Conservation (phyloP, 2,329 filamentous ascomycete species). For the Claviceps sorghi region DNA sequence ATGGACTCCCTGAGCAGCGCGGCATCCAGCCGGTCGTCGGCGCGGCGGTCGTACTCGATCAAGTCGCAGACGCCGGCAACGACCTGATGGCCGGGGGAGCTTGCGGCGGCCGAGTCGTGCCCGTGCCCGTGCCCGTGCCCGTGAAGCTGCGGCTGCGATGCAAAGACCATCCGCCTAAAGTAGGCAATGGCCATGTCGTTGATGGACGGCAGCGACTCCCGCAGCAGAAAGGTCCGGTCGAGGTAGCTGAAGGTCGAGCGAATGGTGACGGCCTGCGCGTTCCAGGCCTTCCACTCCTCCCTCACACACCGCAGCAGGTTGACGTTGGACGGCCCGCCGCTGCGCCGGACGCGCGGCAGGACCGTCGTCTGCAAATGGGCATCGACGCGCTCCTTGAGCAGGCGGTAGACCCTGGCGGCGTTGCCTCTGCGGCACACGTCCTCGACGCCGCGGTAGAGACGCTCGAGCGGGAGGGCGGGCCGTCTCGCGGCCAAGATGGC, state of each 20-base stretch:
- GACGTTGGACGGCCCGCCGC: conserved; percentile 39
- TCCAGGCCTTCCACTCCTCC: conserved; percentile 62
- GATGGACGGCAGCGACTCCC: conserved; percentile 54
- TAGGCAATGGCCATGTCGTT: conserved; percentile 66
- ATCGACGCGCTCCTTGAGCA: conserved; percentile 52
- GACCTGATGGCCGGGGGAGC: conserved; percentile 18
- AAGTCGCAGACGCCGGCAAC: conserved; percentile 53
- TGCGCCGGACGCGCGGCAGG: conserved; percentile 36
- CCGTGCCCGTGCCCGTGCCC: no score
- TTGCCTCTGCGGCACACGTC: conserved; percentile 72
- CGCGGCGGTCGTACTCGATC: conserved; percentile 55
- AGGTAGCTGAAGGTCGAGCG: conserved; percentile 88
- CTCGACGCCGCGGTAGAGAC: conserved; percentile 80
- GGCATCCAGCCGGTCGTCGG: conserved; percentile 41
- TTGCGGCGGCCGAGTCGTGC: not conserved
- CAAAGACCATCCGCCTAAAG: conserved; percentile 51
- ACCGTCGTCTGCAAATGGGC: conserved; percentile 50
- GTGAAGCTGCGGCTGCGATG: conserved; percentile 7
- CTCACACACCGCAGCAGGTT: conserved; percentile 45
- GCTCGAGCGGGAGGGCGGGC: conserved; percentile 64
- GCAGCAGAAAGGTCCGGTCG: conserved; percentile 75
- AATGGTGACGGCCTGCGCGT: conserved; percentile 54
- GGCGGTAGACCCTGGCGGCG: conserved; percentile 51
- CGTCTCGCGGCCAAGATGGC: conserved; percentile 55
- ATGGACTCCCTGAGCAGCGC: conserved; percentile 60